Conservation (phyloP, 768 basidiomycete species). For the Trichaptum fuscoviolaceum region DNA sequence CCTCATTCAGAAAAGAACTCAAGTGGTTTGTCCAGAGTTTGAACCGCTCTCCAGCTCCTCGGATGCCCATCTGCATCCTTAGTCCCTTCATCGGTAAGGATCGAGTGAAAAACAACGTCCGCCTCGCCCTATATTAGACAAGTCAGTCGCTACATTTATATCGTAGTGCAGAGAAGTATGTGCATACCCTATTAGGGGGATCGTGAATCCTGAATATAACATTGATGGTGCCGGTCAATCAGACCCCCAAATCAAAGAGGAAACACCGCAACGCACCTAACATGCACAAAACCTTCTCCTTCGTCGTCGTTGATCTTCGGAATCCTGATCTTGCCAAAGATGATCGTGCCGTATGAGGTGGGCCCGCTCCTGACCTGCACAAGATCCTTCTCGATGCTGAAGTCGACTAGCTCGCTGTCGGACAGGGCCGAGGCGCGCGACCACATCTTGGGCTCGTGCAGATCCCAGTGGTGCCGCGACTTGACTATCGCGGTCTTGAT, state of each 20-base stretch:
- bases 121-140: slow-evolving; percentile 45
- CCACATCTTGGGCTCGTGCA: slow-evolving; percentile 73
- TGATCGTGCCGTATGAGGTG: slow-evolving; percentile 64
- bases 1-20: slow-evolving; percentile 67
- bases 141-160: slow-evolving; percentile 1
- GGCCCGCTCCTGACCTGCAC: slow-evolving; percentile 45
- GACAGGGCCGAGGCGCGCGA: slow-evolving; percentile 46
- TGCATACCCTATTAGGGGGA: slow-evolving; percentile 60
- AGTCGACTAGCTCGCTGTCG: slow-evolving; percentile 47
- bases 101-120: slow-evolving; percentile 66
- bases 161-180: slow-evolving; percentile 5
- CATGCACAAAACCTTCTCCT: slow-evolving; percentile 65
- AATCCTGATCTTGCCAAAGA: slow-evolving; percentile 72
- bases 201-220: slow-evolving; percentile 56
- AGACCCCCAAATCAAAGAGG: slow-evolving; percentile 1
- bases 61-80: slow-evolving; percentile 43
- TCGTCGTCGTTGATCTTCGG: slow-evolving; percentile 58
- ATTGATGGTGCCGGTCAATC: not conserved
- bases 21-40: slow-evolving; percentile 50
- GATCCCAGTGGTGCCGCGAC: slow-evolving; percentile 67
- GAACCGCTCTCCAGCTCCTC: slow-evolving; percentile 60
- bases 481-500: slow-evolving; percentile 65
- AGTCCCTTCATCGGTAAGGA: slow-evolving; percentile 58
- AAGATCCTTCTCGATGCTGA: slow-evolving; percentile 42
- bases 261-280: slow-evolving; percentile 43